These are phyloP conservation scores for Gentiana straminea DNA, from an alignment of 257 asterid genomes.

Conservation along the genomic window DNA sequence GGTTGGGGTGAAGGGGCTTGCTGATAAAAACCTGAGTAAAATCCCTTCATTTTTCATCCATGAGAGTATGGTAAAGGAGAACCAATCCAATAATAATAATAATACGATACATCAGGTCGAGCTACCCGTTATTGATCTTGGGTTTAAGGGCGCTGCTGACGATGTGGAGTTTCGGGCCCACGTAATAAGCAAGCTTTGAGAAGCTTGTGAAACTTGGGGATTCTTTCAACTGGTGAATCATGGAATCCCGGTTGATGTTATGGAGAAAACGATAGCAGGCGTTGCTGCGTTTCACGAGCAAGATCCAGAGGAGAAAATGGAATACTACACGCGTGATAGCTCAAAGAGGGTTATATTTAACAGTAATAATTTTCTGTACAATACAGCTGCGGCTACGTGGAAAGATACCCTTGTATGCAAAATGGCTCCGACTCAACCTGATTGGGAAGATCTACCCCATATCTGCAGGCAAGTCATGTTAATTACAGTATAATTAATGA, in stretches of 20 bases:
- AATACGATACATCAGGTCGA: neutral
- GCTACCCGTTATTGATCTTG: neutral
- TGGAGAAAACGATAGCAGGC: conserved; percentile 12
- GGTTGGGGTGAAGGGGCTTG: too few relatives aligned
- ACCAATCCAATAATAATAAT: too few relatives aligned
- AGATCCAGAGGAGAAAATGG: conserved; percentile 28
- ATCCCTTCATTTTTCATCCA: too few relatives aligned
- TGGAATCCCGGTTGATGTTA: conserved; percentile 14
- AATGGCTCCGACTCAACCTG: conserved; percentile 17
- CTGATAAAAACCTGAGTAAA: too few relatives aligned
- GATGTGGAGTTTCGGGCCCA: neutral
- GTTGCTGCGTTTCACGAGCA: conserved; percentile 20
- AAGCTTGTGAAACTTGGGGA: conserved; percentile 7
- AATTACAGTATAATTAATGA: too few relatives aligned
- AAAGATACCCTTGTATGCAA: conserved; percentile 36
- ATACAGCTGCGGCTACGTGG: conserved; percentile 40
- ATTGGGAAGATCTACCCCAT: conserved; percentile 26
- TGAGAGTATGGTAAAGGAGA: too few relatives aligned
- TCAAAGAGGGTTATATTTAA: conserved; percentile 17
- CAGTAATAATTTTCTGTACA: conserved; percentile 31
- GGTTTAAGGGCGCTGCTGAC: neutral
- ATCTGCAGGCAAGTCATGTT: conserved; percentile 29
- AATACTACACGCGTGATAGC: conserved; percentile 32
- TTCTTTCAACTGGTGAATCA: conserved; percentile 23
- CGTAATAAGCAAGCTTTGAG: neutral